Evolutionary conservation across 768 basidiomycete species (phyloP), one percentile per base, ranked within the genome.

Genomic region (Naganishia friedmannii): DNA sequence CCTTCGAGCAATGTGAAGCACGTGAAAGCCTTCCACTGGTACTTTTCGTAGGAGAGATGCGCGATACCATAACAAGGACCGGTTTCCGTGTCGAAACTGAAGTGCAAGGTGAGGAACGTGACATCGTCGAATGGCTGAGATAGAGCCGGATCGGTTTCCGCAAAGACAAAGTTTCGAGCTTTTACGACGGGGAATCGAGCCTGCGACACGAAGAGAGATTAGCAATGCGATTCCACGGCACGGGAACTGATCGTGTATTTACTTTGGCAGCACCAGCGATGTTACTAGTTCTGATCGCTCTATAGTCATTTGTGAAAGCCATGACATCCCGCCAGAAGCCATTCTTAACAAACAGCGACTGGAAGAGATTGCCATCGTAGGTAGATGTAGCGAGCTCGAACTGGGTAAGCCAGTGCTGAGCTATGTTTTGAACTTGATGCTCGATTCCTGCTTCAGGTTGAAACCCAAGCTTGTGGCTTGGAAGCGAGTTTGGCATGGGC

Each of bases 1-100:
- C 83, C 83, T 45, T 86, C 85, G 9, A 90, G 82, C 53, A 85
- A 84, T 1, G 89, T 89, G 73, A 86, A 86, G 13, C 89, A 71
- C 17, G 83, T 83, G 76, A 87, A 85, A 0, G 87, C 87, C 74
- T 84, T 86, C 89, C 89, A 90, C 10, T 74, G 73, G n/a, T 72
- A 58, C 21, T 70, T 68, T 21, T 75, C 70, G 46, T 70, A 76
- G 12, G 72, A 67, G 32, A 76, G 67, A 23, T 65, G 45, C 37
- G 74, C 74, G 53, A 76, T 65, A 60, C 76, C 76, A 53, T 70
- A 75, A 29, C 71, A 68, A 7, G 73, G 73, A 3, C 76, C 76
- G 19, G 67, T 54, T 26, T 72, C 48, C 55, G 77, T 78, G 53
- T 72, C 54, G 70, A 77, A 77, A 26, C 54, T 57, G 65, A 75